phyloP scores from a whole-genome alignment of 805 yeast genomes.

The Kodamaea neixiangensis region DNA sequence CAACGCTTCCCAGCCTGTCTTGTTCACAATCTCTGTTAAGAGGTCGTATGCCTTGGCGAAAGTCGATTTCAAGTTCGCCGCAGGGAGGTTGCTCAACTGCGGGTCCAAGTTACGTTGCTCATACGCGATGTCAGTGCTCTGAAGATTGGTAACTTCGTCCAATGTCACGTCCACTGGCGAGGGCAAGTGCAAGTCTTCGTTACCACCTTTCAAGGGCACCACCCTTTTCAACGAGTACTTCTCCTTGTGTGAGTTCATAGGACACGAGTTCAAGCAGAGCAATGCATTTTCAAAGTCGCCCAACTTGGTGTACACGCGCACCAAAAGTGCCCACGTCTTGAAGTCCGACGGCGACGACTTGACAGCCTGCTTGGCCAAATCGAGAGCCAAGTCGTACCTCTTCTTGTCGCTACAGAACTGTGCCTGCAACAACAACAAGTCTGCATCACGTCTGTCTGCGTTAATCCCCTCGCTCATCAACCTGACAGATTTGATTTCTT shows the following conservation, averaged over 20 bases:
- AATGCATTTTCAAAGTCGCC: conserved; percentile 73
- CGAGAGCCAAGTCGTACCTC: conserved; percentile 56
- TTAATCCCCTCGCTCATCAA: conserved; percentile 52
- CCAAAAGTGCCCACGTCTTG: conserved; percentile 70
- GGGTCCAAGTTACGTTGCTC: conserved; percentile 72
- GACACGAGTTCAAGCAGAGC: conserved; percentile 74
- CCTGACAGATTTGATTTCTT: conserved; percentile 60
- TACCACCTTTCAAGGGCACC: conserved; percentile 48
- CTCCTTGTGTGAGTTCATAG: conserved; percentile 76
- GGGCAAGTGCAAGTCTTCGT: conserved; percentile 68
- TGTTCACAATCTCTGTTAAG: conserved; percentile 45
- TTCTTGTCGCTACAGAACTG: conserved; percentile 56
- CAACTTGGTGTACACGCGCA: conserved; percentile 59
- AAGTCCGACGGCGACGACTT: conserved; percentile 75
- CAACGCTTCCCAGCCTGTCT: conserved; percentile 48
- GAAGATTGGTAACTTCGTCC: conserved; percentile 66
- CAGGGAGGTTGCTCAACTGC: conserved; percentile 61
- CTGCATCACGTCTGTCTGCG: conserved; percentile 54
- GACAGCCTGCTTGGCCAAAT: conserved; percentile 63
- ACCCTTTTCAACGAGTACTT: conserved; percentile 62
- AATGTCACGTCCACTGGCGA: conserved; percentile 73
- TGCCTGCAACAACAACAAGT: conserved; percentile 56
- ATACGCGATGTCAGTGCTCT: conserved; percentile 60
- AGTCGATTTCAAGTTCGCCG: conserved; percentile 60
- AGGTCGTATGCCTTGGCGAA: conserved; percentile 48